phyloP scores from a whole-genome alignment of 495 filamentous ascomycete genomes.

The Annulohypoxylon nitens region DNA sequence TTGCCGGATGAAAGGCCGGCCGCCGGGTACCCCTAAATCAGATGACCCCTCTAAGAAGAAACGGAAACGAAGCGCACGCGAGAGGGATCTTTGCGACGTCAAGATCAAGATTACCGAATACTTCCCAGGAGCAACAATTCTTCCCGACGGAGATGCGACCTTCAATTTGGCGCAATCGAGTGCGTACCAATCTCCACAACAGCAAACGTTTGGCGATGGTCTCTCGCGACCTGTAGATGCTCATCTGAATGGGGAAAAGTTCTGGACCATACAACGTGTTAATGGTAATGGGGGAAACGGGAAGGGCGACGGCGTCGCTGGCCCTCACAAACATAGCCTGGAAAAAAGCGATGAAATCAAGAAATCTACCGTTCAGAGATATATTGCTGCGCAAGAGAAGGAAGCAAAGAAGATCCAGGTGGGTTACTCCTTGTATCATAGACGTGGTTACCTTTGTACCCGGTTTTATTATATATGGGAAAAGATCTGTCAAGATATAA shows the following conservation, averaged over 20 bases:
- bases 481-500: constrained; percentile 22
- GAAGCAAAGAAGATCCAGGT: constrained; percentile 75
- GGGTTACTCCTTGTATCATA: constrained; percentile 57
- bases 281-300: constrained; percentile 83
- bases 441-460: constrained; percentile 29
- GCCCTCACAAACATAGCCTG: constrained; percentile 81
- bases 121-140: constrained; percentile 68
- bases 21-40: constrained; percentile 85
- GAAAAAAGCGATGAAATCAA: constrained; percentile 87
- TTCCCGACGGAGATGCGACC: constrained; percentile 40
- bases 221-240: constrained; percentile 31
- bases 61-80: constrained; percentile 80
- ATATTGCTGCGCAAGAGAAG: constrained; percentile 74
- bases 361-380: constrained; percentile 82
- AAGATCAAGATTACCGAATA: constrained; percentile 95
- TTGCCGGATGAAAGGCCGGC: constrained; percentile 87
- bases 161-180: constrained; percentile 33
- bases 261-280: constrained; percentile 80
- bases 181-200: constrained; percentile 32
- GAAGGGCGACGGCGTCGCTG: constrained; percentile 72
- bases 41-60: constrained; percentile 91
- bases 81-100: constrained; percentile 86
- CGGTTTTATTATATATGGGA: constrained; percentile 40
- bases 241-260: constrained; percentile 62
- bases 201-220: constrained; percentile 42